Evolutionary conservation across 75 land plant genomes (phyloP).

Genomic region (Larix kaempferi): DNA sequence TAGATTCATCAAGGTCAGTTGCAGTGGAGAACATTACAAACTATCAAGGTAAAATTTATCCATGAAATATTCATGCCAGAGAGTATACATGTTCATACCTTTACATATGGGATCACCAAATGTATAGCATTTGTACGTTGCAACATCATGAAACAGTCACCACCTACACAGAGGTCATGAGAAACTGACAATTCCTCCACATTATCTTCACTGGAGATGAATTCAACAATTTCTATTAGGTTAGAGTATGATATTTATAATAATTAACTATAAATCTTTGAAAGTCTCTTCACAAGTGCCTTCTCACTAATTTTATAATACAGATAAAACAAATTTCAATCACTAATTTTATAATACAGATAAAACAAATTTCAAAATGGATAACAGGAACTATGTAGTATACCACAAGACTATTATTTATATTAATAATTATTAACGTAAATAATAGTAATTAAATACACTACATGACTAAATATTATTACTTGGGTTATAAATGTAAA

Average conservation of each 20-base stretch:
- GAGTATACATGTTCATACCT: conserved; percentile 47
- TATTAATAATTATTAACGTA: too few relatives aligned
- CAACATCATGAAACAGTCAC: conserved; percentile 92
- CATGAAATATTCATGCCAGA: not conserved
- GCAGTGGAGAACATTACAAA: not conserved
- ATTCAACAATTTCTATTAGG: not conserved
- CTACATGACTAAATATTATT: too few relatives aligned
- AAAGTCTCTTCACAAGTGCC: not conserved
- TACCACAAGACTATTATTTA: too few relatives aligned
- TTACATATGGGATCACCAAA: conserved; percentile 81
- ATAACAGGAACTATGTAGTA: not conserved
- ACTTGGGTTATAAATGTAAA: too few relatives aligned
- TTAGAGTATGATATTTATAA: not conserved
- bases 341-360: not conserved
- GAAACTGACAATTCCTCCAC: conserved; percentile 62
- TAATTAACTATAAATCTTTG: not conserved
- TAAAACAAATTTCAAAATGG: not conserved
- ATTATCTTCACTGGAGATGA: conserved; percentile 55
- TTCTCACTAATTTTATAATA: not conserved
- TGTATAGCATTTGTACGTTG: conserved; percentile 69
- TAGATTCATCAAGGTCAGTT: not conserved
- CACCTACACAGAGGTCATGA: conserved; percentile 95
- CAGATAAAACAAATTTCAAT: not conserved
- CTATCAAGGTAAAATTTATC: not conserved
- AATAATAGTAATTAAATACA: too few relatives aligned